phyloP scores from a whole-genome alignment of 768 basidiomycete species.

The Mycena rosella region DNA sequence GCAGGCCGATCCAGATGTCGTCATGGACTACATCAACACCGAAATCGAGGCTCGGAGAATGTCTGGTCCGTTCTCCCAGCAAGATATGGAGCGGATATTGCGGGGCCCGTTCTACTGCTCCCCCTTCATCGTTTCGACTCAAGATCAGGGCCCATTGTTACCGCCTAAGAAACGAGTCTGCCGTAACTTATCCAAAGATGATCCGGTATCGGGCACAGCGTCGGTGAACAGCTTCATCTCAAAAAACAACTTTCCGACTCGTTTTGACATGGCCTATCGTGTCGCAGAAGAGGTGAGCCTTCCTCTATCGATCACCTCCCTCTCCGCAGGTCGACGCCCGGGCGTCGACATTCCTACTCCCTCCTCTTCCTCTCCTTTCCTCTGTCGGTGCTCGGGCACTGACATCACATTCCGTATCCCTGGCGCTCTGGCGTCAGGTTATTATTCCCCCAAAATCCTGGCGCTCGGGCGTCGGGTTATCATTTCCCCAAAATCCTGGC shows the following conservation, averaged over 20 bases:
- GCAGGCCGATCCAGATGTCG: constrained; percentile 2
- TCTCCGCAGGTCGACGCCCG: no score
- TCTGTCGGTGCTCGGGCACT: no score
- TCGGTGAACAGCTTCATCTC: constrained; percentile 27
- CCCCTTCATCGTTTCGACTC: constrained; percentile 43
- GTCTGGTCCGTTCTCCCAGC: constrained; percentile 37
- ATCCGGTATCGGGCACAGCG: not conserved
- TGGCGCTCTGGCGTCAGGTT: no score
- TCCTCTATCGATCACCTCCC: no score
- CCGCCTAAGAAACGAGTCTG: constrained; percentile 22
- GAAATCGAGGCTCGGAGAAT: constrained; percentile 27
- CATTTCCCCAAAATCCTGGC: no score
- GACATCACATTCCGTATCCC: no score
- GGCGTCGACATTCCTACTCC: no score
- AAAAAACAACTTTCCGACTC: constrained; percentile 28
- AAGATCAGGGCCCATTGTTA: constrained; percentile 2
- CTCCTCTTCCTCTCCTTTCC: no score
- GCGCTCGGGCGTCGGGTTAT: no score
- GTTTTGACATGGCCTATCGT: constrained; percentile 23
- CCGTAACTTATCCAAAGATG: constrained; percentile 19
- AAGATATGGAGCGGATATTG: constrained; percentile 37
- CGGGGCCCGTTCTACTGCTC: constrained; percentile 47
- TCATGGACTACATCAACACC: constrained; percentile 27
- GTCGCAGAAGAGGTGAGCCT: constrained; percentile 26
- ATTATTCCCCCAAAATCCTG: no score